phyloP scores from a whole-genome alignment of 2,329 filamentous ascomycete genomes.

The Tolypocladium guangdongense region DNA sequence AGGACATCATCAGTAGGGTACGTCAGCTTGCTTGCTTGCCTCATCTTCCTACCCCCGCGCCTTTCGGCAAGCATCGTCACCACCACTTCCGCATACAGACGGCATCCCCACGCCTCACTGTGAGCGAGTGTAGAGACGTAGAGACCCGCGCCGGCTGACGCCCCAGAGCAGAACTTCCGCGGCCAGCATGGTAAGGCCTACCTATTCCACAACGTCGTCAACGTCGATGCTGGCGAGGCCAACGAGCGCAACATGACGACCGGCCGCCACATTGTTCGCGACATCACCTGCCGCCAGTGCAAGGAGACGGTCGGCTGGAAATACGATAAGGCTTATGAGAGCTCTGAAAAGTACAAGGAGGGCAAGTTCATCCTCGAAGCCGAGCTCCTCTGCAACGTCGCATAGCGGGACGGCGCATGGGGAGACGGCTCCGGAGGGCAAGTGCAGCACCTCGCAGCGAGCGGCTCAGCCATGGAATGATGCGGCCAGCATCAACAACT shows the following conservation, averaged over 20 bases:
- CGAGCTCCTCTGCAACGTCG: slow-evolving; percentile 75
- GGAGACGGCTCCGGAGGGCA: not conserved
- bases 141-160: not conserved
- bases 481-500: not conserved
- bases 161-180: slow-evolving; percentile 69
- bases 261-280: slow-evolving; percentile 83
- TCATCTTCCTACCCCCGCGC: not conserved
- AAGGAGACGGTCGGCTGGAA: slow-evolving; percentile 94
- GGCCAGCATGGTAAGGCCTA: slow-evolving; percentile 97
- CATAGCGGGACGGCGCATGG: slow-evolving; percentile 7
- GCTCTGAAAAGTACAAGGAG: slow-evolving; percentile 94
- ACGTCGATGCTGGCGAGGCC: slow-evolving; percentile 73
- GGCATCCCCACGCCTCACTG: not conserved
- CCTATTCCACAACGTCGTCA: slow-evolving; percentile 90
- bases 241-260: slow-evolving; percentile 97
- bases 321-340: slow-evolving; percentile 94
- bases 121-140: not conserved
- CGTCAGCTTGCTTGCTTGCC: slow-evolving; percentile 15
- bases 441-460: not conserved
- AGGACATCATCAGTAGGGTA: slow-evolving; percentile 92
- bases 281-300: slow-evolving; percentile 87
- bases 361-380: slow-evolving; percentile 95
- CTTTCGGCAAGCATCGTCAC: not conserved
- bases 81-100: not conserved
- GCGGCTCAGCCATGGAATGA: not conserved